Percentiles rank a stretch among this genome's conserved stretches.
Evolutionary conservation across 164 flowering plant species (phyloP).

Genomic region (Akebia trifoliata): DNA sequence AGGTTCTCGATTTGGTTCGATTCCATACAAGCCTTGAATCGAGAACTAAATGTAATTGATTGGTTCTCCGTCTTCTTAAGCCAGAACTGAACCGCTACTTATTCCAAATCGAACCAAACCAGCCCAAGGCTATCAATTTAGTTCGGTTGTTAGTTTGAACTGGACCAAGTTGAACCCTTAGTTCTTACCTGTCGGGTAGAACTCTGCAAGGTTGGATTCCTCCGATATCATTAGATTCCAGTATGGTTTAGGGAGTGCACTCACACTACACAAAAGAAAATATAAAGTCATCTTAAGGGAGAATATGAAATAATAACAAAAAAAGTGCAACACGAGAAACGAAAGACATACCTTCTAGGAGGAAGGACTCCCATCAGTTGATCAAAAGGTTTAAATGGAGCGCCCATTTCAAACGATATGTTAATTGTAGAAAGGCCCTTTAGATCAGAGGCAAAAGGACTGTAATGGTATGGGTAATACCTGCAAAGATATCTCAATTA

Average conservation of each 20-base stretch:
- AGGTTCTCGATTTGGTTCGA: too few relatives aligned
- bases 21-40: too few relatives aligned
- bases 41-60: too few relatives aligned
- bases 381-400: conserved; percentile 49
- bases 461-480: conserved; percentile 49
- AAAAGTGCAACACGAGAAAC: not conserved
- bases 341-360: conserved; percentile 34
- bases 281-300: not conserved
- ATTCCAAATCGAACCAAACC: too few relatives aligned
- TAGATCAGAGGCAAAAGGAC: conserved; percentile 56
- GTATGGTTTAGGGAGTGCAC: conserved; percentile 35
- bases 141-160: too few relatives aligned
- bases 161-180: too few relatives aligned
- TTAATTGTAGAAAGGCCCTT: conserved; percentile 27
- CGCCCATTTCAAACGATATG: conserved; percentile 30
- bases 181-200: conserved; percentile 34
- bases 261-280: conserved; percentile 19
- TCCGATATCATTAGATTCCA: conserved; percentile 24
- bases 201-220: conserved; percentile 27
- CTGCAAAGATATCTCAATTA: conserved; percentile 14
- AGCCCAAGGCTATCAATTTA: too few relatives aligned
- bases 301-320: not conserved
- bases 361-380: conserved; percentile 59
- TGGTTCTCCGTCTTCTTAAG: too few relatives aligned
- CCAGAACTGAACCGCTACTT: too few relatives aligned